A percentile compares a stretch with the other conserved stretches of the same genome.
These are phyloP conservation scores for Penicillium egyptiacum DNA, from an alignment of 495 filamentous ascomycete species.

Conservation along the genomic window DNA sequence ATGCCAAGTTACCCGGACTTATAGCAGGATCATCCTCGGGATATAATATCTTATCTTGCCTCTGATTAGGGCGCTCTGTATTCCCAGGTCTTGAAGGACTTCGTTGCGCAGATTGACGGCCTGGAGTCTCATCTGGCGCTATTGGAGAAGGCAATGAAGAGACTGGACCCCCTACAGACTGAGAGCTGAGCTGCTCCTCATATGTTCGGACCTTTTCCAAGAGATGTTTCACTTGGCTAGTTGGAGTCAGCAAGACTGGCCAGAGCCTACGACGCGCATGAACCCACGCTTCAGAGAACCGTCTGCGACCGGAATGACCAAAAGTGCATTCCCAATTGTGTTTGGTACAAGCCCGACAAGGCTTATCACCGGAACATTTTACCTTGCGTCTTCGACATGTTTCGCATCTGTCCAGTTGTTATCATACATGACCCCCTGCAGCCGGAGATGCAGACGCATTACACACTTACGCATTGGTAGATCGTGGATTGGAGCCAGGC, in stretches of 20 bases:
- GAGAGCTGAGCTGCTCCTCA: slow-evolving; percentile 14
- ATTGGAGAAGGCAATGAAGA: neutral
- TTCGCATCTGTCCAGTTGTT: slow-evolving; percentile 21
- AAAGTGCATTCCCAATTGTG: slow-evolving; percentile 26
- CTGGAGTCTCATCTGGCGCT: neutral
- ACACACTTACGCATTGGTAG: slow-evolving; percentile 18
- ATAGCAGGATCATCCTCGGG: slow-evolving; percentile 12
- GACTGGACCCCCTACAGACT: neutral
- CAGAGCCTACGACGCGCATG: neutral
- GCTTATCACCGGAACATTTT: slow-evolving; percentile 24
- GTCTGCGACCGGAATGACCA: slow-evolving; percentile 16
- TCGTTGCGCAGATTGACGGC: neutral
- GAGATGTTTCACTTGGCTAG: slow-evolving; percentile 19
- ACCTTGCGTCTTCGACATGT: slow-evolving; percentile 27
- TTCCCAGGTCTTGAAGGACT: neutral
- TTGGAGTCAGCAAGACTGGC: neutral
- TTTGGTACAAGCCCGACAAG: slow-evolving; percentile 24
- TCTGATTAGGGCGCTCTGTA: neutral
- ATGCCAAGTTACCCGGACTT: slow-evolving; percentile 16
- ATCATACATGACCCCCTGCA: neutral
- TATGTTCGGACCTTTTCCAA: slow-evolving; percentile 19
- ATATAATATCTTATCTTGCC: slow-evolving; percentile 3
- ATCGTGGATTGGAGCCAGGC: slow-evolving; percentile 13
- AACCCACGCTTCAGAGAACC: slow-evolving; percentile 25
- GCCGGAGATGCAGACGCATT: neutral